These are phyloP conservation scores for Boletus smithii DNA, from an alignment of 1,284 basidiomycete species.

Conservation along the genomic window DNA sequence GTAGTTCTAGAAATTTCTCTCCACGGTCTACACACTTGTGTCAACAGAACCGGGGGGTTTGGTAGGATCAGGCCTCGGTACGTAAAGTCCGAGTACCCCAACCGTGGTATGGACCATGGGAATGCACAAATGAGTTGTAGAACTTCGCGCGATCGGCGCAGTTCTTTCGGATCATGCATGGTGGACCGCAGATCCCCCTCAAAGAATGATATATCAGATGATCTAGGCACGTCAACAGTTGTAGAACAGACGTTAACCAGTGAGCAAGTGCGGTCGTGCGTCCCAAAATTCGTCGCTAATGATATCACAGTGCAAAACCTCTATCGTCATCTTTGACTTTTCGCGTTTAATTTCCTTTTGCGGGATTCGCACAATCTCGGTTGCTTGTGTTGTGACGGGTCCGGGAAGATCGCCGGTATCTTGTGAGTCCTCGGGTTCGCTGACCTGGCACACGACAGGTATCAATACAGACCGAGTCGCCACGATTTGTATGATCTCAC, in stretches of 20 bases:
- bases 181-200: too few species aligned
- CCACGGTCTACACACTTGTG: too few species aligned
- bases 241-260: slow-evolving; percentile 21
- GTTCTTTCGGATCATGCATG: too few species aligned
- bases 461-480: not conserved
- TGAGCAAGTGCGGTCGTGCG: slow-evolving; percentile 45
- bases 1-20: too few species aligned
- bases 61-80: too few species aligned
- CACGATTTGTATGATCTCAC: slow-evolving; percentile 7
- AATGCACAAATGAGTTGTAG: too few species aligned
- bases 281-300: slow-evolving; percentile 82
- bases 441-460: slow-evolving; percentile 1
- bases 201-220: too few species aligned
- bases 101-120: too few species aligned
- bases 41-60: too few species aligned
- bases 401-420: not conserved
- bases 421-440: slow-evolving; percentile 3
- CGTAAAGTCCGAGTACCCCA: too few species aligned
- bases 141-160: too few species aligned
- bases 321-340: slow-evolving; percentile 42
- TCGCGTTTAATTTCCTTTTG: slow-evolving; percentile 35
- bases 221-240: too few species aligned
- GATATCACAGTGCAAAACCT: slow-evolving; percentile 77
- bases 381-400: not conserved
- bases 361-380: not conserved